Evolutionary conservation across 2,329 filamentous ascomycete species (phyloP).

Genomic region (Blastomyces gilchristii): DNA sequence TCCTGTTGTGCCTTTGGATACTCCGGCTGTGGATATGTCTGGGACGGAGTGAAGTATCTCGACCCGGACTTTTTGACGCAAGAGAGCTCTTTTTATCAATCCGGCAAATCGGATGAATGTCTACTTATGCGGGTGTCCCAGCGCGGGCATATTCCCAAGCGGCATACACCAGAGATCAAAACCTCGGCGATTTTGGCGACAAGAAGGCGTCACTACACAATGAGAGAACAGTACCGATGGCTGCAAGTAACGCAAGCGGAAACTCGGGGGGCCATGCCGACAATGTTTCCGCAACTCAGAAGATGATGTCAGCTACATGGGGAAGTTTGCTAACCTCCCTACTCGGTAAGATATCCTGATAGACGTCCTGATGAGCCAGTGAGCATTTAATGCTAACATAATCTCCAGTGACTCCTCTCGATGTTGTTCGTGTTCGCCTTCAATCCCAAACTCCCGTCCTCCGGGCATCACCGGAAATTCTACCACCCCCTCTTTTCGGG

Average conservation of each 20-base stretch:
- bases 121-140: slow-evolving; percentile 17
- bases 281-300: slow-evolving; percentile 70
- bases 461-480: slow-evolving; percentile 33
- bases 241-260: slow-evolving; percentile 21
- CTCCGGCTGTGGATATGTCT: not conserved
- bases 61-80: not conserved
- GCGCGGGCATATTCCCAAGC: slow-evolving; percentile 19
- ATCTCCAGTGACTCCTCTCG: slow-evolving; percentile 72
- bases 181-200: not conserved
- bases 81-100: not conserved
- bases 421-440: slow-evolving; percentile 88
- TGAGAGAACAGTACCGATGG: slow-evolving; percentile 27
- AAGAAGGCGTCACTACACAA: slow-evolving; percentile 23
- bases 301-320: slow-evolving; percentile 88
- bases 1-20: not conserved
- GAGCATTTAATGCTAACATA: slow-evolving; percentile 1
- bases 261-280: slow-evolving; percentile 13
- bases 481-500: slow-evolving; percentile 48
- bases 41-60: not conserved
- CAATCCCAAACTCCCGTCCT: slow-evolving; percentile 63
- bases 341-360: slow-evolving; percentile 52
- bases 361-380: not conserved
- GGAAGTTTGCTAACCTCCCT: slow-evolving; percentile 85
- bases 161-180: slow-evolving; percentile 13
- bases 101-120: slow-evolving; percentile 17